These are phyloP conservation scores for Albugo laibachii DNA, from an alignment of 352 stramenopile species.

Conservation along the genomic window DNA sequence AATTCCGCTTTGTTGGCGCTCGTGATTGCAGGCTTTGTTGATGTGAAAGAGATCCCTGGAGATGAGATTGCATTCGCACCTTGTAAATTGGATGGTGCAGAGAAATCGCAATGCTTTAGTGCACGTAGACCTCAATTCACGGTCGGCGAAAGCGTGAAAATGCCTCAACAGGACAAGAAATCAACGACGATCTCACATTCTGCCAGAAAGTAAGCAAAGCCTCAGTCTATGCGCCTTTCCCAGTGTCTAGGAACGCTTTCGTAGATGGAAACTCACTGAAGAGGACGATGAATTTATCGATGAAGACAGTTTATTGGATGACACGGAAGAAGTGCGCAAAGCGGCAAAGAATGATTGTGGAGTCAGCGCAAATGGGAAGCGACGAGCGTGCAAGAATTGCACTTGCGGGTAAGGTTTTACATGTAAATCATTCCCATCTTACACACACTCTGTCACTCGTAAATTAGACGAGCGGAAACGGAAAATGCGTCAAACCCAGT, in stretches of 20 bases:
- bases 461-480: conserved; percentile 17
- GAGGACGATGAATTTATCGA: conserved; percentile 63
- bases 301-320: conserved; percentile 47
- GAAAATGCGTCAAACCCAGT: conserved; percentile 3
- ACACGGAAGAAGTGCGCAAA: conserved; percentile 66
- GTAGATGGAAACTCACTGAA: conserved; percentile 32
- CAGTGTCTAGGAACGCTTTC: neutral
- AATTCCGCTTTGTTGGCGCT: conserved; percentile 51
- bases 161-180: conserved; percentile 25
- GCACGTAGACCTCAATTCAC: conserved; percentile 44
- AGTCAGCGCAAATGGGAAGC: conserved; percentile 75
- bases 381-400: conserved; percentile 92
- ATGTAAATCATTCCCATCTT: conserved; percentile 1
- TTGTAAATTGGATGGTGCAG: neutral
- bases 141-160: conserved; percentile 18
- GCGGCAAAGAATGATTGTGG: conserved; percentile 44
- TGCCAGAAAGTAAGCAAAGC: neutral
- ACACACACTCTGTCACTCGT: neutral
- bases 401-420: conserved; percentile 83
- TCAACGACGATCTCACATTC: conserved; percentile 1
- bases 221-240: neutral
- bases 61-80: conserved; percentile 8
- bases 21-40: conserved; percentile 61
- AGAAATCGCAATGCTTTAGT: conserved; percentile 17
- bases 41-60: conserved; percentile 15